Conservation (phyloP, 2,329 filamentous ascomycete species). For the Elsinoe australis region DNA sequence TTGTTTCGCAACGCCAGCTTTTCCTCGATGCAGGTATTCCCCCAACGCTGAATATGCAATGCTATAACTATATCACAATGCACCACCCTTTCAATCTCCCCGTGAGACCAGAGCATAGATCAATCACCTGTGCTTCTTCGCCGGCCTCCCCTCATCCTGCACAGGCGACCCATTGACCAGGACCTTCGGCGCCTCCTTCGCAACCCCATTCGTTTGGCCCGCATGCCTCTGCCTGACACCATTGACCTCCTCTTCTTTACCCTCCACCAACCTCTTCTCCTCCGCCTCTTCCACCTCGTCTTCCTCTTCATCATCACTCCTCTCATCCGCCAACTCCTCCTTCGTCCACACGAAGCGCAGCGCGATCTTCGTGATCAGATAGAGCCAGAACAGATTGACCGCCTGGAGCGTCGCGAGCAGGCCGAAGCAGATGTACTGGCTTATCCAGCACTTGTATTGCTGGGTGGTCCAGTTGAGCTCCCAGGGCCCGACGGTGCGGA, state of each 20-base stretch:
- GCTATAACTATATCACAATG: too few relatives aligned
- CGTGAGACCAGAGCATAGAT: neutral
- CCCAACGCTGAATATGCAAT: too few relatives aligned
- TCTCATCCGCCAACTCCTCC: slow-evolving; percentile 61
- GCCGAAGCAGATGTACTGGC: slow-evolving; percentile 58
- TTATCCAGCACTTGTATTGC: slow-evolving; percentile 69
- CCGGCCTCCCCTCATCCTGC: neutral
- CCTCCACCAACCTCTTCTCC: slow-evolving; percentile 1
- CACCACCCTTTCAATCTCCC: neutral
- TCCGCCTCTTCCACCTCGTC: slow-evolving; percentile 28
- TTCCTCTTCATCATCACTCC: slow-evolving; percentile 59
- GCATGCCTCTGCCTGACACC: neutral
- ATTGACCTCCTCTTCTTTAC: slow-evolving; percentile 16
- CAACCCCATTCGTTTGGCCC: slow-evolving; percentile 12
- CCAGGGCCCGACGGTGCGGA: slow-evolving; percentile 65
- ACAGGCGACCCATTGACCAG: slow-evolving; percentile 27
- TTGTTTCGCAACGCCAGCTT: too few relatives aligned
- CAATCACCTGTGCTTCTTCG: neutral
- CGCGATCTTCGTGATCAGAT: slow-evolving; percentile 66
- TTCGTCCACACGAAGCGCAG: slow-evolving; percentile 60
- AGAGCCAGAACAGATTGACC: slow-evolving; percentile 76
- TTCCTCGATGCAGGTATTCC: too few relatives aligned
- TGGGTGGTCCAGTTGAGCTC: slow-evolving; percentile 67
- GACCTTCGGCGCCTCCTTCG: slow-evolving; percentile 23
- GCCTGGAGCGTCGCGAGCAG: slow-evolving; percentile 63